Conservation (phyloP, 2,329 filamentous ascomycete genomes). For the Elsinoe arachidis region DNA sequence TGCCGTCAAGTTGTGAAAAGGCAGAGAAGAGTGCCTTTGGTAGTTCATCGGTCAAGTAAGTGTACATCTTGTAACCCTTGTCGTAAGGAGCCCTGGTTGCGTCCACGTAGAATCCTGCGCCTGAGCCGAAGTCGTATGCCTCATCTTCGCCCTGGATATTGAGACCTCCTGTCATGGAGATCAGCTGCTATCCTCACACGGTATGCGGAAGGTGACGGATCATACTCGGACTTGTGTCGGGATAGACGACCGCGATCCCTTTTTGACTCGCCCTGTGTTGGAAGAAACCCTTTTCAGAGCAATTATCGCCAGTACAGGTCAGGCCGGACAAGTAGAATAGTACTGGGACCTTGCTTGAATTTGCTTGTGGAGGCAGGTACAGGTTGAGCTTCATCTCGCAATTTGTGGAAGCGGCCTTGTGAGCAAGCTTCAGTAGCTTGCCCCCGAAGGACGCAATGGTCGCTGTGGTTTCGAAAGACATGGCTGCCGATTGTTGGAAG, state of each 20-base stretch:
- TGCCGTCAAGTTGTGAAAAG: conserved; percentile 62
- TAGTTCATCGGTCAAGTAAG: conserved; percentile 84
- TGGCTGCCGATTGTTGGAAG: conserved; percentile 27
- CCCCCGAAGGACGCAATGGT: conserved; percentile 89
- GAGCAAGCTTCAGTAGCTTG: conserved; percentile 86
- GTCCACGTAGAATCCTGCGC: conserved; percentile 91
- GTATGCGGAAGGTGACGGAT: background rate
- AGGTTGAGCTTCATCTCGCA: conserved; percentile 91
- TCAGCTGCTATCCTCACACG: conserved; percentile 13
- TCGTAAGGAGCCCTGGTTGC: conserved; percentile 67
- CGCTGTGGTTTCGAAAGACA: conserved; percentile 83
- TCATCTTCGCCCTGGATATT: conserved; percentile 78
- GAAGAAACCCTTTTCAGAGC: conserved; percentile 76
- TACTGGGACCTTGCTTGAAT: conserved; percentile 60
- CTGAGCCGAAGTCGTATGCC: conserved; percentile 81
- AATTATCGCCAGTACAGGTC: conserved; percentile 84
- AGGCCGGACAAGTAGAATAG: conserved; percentile 90
- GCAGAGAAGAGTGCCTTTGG: conserved; percentile 63
- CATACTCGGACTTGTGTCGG: conserved; percentile 83
- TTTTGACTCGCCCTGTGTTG: conserved; percentile 70
- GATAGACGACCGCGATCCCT: conserved; percentile 87
- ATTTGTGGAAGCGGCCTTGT: conserved; percentile 61
- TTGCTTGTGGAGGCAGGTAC: conserved; percentile 71
- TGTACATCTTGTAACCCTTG: conserved; percentile 85
- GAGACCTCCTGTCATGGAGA: conserved; percentile 52